Evolutionary conservation across 305 asterid species (phyloP).

Genomic region (Coffea humblotiana): DNA sequence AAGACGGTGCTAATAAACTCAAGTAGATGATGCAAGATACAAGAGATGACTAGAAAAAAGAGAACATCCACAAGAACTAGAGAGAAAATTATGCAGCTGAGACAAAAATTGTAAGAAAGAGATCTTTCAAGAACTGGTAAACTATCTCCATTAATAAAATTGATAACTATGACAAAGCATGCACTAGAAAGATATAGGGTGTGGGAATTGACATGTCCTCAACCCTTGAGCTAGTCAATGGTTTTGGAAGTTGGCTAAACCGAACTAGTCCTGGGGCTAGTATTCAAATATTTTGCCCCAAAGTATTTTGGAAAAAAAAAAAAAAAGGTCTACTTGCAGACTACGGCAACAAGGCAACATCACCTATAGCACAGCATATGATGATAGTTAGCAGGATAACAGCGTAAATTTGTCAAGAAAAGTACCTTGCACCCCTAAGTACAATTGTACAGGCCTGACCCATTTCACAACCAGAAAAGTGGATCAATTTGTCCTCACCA

Average conservation of each 20-base stretch:
- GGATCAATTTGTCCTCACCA: conserved; percentile 92
- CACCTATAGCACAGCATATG: not conserved
- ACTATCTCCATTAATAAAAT: not conserved
- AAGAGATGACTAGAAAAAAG: not conserved
- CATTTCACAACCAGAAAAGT: conserved; percentile 88
- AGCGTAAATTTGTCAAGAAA: conserved; percentile 9
- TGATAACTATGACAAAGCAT: not conserved
- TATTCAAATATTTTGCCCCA: too few species aligned
- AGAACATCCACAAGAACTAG: not conserved
- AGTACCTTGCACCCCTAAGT: conserved; percentile 89
- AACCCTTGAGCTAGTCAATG: not conserved
- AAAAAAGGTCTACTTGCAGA: too few species aligned
- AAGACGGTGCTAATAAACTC: not conserved
- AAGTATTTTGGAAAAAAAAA: too few species aligned
- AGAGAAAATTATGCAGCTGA: not conserved
- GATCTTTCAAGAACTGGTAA: not conserved
- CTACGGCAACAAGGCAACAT: too few species aligned
- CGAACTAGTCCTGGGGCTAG: not conserved
- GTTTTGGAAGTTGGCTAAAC: not conserved
- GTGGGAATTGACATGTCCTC: not conserved
- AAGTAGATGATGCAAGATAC: not conserved
- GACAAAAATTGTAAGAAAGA: not conserved
- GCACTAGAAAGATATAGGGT: not conserved
- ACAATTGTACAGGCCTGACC: conserved; percentile 97
- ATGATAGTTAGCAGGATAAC: not conserved